These are phyloP conservation scores for Jacaranda mimosifolia DNA, from an alignment of 257 asterid species.

Conservation along the genomic window DNA sequence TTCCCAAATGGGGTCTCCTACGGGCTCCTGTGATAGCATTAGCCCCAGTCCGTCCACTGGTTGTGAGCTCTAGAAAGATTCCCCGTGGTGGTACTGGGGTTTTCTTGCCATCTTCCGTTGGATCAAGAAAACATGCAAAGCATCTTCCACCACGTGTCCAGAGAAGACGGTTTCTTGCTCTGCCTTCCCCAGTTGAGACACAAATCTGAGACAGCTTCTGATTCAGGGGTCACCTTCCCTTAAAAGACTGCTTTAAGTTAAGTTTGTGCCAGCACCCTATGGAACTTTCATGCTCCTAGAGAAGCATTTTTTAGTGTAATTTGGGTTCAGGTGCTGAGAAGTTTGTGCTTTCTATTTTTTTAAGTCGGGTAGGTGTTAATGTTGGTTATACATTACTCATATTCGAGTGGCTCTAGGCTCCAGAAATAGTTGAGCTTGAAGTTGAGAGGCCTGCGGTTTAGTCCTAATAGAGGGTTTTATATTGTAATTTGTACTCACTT, in stretches of 20 bases:
- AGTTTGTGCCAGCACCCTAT: conserved; percentile 23
- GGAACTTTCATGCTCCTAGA: conserved; percentile 25
- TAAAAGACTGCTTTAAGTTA: conserved; percentile 44
- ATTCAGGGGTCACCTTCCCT: conserved; percentile 41
- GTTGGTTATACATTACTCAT: conserved; percentile 35
- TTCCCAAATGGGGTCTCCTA: conserved; percentile 79
- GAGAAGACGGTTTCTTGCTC: conserved; percentile 70
- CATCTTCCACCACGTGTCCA: conserved; percentile 97
- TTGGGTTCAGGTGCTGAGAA: conserved; percentile 10
- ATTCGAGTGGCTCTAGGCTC: conserved; percentile 49
- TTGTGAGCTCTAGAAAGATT: conserved; percentile 60
- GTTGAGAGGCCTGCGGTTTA: conserved; percentile 40
- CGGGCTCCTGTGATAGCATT: conserved; percentile 79
- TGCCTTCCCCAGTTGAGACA: conserved; percentile 58
- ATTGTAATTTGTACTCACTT: conserved; percentile 37
- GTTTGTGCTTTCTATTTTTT: not conserved
- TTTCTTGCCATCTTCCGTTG: conserved; percentile 81
- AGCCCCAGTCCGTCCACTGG: conserved; percentile 70
- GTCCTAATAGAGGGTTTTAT: conserved; percentile 44
- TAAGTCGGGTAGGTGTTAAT: conserved; percentile 36
- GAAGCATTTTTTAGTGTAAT: conserved; percentile 42
- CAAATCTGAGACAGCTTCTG: conserved; percentile 50
- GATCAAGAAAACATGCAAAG: conserved; percentile 70
- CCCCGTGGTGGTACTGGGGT: conserved; percentile 93
- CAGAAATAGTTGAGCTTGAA: conserved; percentile 53